Conservation (phyloP, 768 basidiomycete genomes). For the Tubosaeta brunneosetosa region DNA sequence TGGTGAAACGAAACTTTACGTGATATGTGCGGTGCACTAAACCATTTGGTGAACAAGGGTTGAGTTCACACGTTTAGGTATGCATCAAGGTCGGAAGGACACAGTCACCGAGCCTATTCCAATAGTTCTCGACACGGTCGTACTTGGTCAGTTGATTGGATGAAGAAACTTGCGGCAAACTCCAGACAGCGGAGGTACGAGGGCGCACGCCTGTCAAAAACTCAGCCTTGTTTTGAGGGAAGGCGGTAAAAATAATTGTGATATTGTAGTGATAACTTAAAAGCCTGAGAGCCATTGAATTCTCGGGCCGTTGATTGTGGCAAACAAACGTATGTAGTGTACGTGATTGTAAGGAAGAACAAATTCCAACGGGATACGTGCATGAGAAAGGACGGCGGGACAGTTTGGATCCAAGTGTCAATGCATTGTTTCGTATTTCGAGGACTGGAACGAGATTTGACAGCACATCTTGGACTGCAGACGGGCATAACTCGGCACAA, state of each 20-base stretch:
- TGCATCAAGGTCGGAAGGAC: conserved; percentile 4
- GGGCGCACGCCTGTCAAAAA: conserved; percentile 24
- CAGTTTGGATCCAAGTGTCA: background rate
- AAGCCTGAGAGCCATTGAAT: conserved; percentile 24
- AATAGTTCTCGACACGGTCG: conserved; percentile 10
- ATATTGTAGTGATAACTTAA: conserved; percentile 14
- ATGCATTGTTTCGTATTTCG: conserved; percentile 7
- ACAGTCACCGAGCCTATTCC: conserved; percentile 7
- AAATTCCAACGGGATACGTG: conserved; percentile 9
- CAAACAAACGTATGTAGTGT: conserved; percentile 12
- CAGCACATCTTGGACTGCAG: conserved; percentile 2
- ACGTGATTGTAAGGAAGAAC: conserved; percentile 26
- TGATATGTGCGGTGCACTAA: conserved; percentile 5
- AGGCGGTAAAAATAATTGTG: conserved; percentile 8
- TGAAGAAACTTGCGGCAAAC: conserved; percentile 8
- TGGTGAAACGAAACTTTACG: conserved; percentile 15
- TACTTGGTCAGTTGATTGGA: conserved; percentile 4
- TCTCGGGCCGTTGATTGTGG: conserved; percentile 8
- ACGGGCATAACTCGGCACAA: background rate
- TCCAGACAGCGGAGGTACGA: conserved; percentile 14
- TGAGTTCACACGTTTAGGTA: background rate
- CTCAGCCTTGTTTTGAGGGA: conserved; percentile 4
- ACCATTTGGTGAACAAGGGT: background rate
- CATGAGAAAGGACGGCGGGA: conserved; percentile 23
- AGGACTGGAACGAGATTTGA: conserved; percentile 10